These are phyloP conservation scores for Fabrea salina DNA, from an alignment of 169 alveolate species.

Conservation along the genomic window DNA sequence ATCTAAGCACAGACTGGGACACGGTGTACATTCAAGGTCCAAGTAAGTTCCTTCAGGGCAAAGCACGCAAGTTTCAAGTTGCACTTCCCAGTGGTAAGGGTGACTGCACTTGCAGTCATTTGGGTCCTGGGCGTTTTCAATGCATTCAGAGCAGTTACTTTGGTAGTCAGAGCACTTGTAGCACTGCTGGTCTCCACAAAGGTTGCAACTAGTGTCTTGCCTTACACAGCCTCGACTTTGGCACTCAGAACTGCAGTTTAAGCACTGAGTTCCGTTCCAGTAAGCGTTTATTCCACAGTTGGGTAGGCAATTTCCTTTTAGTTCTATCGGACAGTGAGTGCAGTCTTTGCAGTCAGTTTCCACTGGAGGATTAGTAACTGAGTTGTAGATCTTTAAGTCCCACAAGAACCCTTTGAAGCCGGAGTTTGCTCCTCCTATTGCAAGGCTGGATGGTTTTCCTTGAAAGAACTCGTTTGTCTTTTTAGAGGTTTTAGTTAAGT, in stretches of 20 bases:
- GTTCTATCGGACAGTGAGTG: background rate
- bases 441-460: too few relatives aligned
- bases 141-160: background rate
- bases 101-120: background rate
- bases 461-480: too few relatives aligned
- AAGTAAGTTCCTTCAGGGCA: background rate
- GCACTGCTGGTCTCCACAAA: background rate
- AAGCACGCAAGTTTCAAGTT: background rate
- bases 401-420: background rate
- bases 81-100: background rate
- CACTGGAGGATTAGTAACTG: background rate
- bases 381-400: background rate
- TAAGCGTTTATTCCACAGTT: background rate
- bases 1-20: too few relatives aligned
- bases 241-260: background rate
- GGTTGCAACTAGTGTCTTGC: background rate
- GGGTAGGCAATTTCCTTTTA: background rate
- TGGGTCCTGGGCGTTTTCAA: background rate
- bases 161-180: background rate
- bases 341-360: background rate
- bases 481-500: too few relatives aligned
- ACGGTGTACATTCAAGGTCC: too few relatives aligned
- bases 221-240: background rate
- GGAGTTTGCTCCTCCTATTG: too few relatives aligned
- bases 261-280: background rate